phyloP scores from a whole-genome alignment of 805 yeast genomes.

The Candida khao-thaluensis region DNA sequence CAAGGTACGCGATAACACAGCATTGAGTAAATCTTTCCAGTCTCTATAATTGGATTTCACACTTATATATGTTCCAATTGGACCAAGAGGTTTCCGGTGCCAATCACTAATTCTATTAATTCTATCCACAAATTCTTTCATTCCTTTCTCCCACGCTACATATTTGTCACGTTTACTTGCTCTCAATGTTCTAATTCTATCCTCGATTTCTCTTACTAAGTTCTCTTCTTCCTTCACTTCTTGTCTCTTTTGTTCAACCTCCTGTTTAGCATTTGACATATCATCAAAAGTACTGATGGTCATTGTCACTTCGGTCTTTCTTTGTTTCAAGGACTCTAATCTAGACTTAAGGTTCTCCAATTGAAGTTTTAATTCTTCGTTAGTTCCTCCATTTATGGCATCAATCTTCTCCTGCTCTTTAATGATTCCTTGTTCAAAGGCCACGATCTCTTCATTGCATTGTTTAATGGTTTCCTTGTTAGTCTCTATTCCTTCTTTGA shows the following conservation, averaged over 20 bases:
- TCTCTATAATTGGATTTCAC: constrained; percentile 52
- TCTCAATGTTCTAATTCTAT: constrained; percentile 14
- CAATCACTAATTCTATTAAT: constrained; percentile 34
- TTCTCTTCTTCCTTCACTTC: background rate
- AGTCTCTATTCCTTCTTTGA: constrained; percentile 21
- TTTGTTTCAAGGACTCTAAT: background rate
- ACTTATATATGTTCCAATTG: constrained; percentile 63
- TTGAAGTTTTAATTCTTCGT: constrained; percentile 27
- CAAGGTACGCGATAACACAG: constrained; percentile 47
- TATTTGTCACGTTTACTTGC: constrained; percentile 33
- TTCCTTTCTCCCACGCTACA: constrained; percentile 52
- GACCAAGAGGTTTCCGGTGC: constrained; percentile 67
- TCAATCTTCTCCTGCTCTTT: constrained; percentile 41
- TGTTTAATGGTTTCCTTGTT: constrained; percentile 21
- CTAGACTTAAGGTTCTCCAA: background rate
- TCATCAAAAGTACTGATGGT: constrained; percentile 12
- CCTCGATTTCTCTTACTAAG: constrained; percentile 5
- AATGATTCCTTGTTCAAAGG: constrained; percentile 22
- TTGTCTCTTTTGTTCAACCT: constrained; percentile 12
- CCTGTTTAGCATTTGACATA: background rate
- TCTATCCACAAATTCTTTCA: constrained; percentile 41
- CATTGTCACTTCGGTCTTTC: constrained; percentile 12
- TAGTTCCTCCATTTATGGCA: constrained; percentile 43
- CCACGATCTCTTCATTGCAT: constrained; percentile 19
- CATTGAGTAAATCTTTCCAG: constrained; percentile 65